A percentile compares a stretch with the other conserved stretches of the same genome.
phyloP scores from a whole-genome alignment of 208 protist species.

The Trypanosoma avium region DNA sequence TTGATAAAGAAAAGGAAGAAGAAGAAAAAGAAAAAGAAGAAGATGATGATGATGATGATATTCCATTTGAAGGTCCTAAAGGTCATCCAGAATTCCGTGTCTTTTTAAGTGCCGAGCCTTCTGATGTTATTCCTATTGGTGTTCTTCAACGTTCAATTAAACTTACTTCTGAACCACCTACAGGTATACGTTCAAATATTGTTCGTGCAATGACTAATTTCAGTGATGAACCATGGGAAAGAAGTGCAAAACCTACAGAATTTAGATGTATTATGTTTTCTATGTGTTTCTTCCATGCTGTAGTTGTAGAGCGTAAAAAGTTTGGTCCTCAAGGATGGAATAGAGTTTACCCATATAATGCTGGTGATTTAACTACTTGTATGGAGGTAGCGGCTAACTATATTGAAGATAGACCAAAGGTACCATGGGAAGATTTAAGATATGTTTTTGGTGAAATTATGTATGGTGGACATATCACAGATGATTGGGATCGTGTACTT shows the following conservation, averaged over 20 bases:
- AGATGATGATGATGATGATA: constrained; percentile 77
- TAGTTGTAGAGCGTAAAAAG: constrained; percentile 98
- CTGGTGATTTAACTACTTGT: constrained; percentile 97
- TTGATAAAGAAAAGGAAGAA: constrained; percentile 24
- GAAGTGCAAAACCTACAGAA: constrained; percentile 95
- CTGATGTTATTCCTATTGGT: constrained; percentile 95
- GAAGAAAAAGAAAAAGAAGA: constrained; percentile 27
- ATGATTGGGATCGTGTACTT: constrained; percentile 98
- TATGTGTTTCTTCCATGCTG: constrained; percentile 98
- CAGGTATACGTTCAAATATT: constrained; percentile 97
- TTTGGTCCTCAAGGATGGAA: constrained; percentile 98
- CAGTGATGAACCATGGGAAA: constrained; percentile 95
- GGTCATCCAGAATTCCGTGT: constrained; percentile 96
- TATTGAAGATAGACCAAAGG: constrained; percentile 96
- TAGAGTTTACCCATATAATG: constrained; percentile 97
- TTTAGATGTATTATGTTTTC: constrained; percentile 98
- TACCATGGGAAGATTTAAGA: constrained; percentile 98
- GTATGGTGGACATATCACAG: constrained; percentile 99
- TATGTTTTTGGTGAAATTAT: constrained; percentile 99
- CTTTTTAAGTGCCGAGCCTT: constrained; percentile 97
- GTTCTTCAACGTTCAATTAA: constrained; percentile 98
- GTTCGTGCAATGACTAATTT: constrained; percentile 96
- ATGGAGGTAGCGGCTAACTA: constrained; percentile 97
- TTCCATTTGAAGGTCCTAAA: constrained; percentile 88
- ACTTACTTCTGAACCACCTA: constrained; percentile 98